phyloP scores from a whole-genome alignment of 2,329 filamentous ascomycete genomes.

The Penicillium crustosum region DNA sequence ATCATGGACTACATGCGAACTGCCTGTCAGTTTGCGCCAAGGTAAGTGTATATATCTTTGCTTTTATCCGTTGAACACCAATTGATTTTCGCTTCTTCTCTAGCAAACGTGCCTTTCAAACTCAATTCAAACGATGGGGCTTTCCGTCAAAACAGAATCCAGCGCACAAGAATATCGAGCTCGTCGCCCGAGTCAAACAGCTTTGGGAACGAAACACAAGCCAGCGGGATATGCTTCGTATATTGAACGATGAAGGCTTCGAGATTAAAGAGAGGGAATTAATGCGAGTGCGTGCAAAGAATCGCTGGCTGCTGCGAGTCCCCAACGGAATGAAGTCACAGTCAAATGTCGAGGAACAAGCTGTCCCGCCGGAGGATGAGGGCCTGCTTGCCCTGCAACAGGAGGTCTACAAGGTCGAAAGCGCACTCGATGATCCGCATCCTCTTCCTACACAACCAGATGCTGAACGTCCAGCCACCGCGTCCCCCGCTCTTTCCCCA shows the following conservation, averaged over 20 bases:
- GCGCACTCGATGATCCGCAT: slow-evolving; percentile 31
- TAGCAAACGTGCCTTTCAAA: slow-evolving; percentile 72
- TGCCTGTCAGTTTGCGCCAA: slow-evolving; percentile 67
- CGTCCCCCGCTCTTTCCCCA: slow-evolving; percentile 41
- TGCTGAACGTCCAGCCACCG: slow-evolving; percentile 14
- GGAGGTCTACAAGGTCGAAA: slow-evolving; percentile 38
- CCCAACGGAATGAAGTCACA: slow-evolving; percentile 58
- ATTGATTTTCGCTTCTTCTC: neutral
- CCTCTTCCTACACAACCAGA: slow-evolving; percentile 25
- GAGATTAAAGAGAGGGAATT: slow-evolving; percentile 70
- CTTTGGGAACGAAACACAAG: slow-evolving; percentile 74
- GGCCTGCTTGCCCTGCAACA: slow-evolving; percentile 41
- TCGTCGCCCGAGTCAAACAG: slow-evolving; percentile 70
- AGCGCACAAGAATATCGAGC: slow-evolving; percentile 65
- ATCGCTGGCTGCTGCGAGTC: slow-evolving; percentile 66
- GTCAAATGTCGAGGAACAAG: slow-evolving; percentile 27
- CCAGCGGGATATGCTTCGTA: slow-evolving; percentile 71
- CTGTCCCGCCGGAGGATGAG: slow-evolving; percentile 36
- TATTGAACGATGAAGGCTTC: slow-evolving; percentile 70
- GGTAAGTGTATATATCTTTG: slow-evolving; percentile 49
- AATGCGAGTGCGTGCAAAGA: slow-evolving; percentile 66
- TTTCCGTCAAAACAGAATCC: slow-evolving; percentile 74
- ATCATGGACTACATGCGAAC: slow-evolving; percentile 70
- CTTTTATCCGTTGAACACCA: slow-evolving; percentile 1
- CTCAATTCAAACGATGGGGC: slow-evolving; percentile 74